These are phyloP conservation scores for Phytophthora macrochlamydospora DNA, from an alignment of 352 stramenopile species.

Conservation along the genomic window DNA sequence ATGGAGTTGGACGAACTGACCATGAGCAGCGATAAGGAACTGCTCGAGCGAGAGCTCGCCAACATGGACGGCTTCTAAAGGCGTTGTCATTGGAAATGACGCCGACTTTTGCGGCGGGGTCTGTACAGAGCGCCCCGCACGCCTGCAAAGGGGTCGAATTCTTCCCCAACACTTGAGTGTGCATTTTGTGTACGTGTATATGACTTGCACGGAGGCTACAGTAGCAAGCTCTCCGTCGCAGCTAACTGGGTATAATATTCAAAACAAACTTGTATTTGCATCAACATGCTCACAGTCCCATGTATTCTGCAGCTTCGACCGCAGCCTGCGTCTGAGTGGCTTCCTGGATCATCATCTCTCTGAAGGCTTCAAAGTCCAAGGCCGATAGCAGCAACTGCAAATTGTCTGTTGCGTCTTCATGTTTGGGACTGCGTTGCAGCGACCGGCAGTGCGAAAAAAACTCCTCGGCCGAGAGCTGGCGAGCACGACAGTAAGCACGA, in stretches of 20 bases:
- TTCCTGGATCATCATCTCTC: conserved; percentile 53
- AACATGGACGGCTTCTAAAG: conserved; percentile 55
- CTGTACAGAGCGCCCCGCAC: not conserved
- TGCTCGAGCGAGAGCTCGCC: conserved; percentile 70
- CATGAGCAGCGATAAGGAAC: conserved; percentile 64
- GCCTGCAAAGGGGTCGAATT: conserved; percentile 3
- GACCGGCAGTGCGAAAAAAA: conserved; percentile 57
- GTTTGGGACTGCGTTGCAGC: conserved; percentile 36
- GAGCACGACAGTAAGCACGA: conserved; percentile 9
- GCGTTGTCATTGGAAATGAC: conserved; percentile 36
- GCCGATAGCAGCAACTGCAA: conserved; percentile 53
- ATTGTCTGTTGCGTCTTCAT: conserved; percentile 47
- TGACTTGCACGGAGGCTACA: conserved; percentile 25
- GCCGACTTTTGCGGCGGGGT: conserved; percentile 1
- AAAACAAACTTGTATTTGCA: conserved; percentile 29
- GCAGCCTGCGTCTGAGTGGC: conserved; percentile 52
- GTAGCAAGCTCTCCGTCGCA: conserved; percentile 21
- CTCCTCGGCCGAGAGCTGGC: conserved; percentile 42
- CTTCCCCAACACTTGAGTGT: conserved; percentile 8
- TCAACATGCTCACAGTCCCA: conserved; percentile 43
- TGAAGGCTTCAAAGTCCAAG: conserved; percentile 64
- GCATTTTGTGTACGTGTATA: conserved; percentile 31
- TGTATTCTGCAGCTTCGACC: conserved; percentile 57
- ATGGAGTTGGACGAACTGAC: conserved; percentile 58
- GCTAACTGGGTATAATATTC: conserved; percentile 50